Conservation (phyloP, 805 yeast species). For the Jamesozyma jinghongensis region DNA sequence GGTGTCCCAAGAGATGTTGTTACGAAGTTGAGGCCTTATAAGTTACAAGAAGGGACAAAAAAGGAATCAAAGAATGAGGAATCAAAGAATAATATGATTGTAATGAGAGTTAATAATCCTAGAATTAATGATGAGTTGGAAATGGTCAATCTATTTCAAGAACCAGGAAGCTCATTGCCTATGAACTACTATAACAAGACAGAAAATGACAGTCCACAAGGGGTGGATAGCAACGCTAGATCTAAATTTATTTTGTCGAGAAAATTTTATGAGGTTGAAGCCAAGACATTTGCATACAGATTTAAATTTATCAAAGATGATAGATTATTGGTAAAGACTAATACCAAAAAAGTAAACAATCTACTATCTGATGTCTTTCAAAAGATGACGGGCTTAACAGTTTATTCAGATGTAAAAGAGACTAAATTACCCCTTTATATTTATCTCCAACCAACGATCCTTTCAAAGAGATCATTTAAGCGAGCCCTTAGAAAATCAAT, state of each 20-base stretch:
- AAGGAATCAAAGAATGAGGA: constrained; percentile 37
- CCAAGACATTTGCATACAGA: constrained; percentile 12
- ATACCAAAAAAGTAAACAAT: constrained; percentile 15
- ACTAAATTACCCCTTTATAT: constrained; percentile 17
- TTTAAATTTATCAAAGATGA: constrained; percentile 25
- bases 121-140: constrained; percentile 26
- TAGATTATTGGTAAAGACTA: constrained; percentile 14
- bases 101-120: constrained; percentile 27
- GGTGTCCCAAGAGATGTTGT: constrained; percentile 33
- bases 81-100: constrained; percentile 41
- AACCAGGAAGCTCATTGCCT: neutral
- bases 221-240: neutral
- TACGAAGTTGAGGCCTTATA: constrained; percentile 31
- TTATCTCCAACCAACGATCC: constrained; percentile 19
- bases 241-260: constrained; percentile 7
- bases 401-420: constrained; percentile 15
- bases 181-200: neutral
- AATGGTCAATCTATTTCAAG: constrained; percentile 18
- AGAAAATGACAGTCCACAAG: neutral
- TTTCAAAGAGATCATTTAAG: constrained; percentile 13
- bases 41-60: constrained; percentile 23
- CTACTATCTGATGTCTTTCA: constrained; percentile 19
- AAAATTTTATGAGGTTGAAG: constrained; percentile 12
- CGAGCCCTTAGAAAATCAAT: constrained; percentile 16
- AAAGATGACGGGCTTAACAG: constrained; percentile 16